Percentiles rank a stretch among this genome's conserved stretches.
Evolutionary conservation across 176 grass and related monocot genomes (phyloP).

Genomic region (Zea luxurians): DNA sequence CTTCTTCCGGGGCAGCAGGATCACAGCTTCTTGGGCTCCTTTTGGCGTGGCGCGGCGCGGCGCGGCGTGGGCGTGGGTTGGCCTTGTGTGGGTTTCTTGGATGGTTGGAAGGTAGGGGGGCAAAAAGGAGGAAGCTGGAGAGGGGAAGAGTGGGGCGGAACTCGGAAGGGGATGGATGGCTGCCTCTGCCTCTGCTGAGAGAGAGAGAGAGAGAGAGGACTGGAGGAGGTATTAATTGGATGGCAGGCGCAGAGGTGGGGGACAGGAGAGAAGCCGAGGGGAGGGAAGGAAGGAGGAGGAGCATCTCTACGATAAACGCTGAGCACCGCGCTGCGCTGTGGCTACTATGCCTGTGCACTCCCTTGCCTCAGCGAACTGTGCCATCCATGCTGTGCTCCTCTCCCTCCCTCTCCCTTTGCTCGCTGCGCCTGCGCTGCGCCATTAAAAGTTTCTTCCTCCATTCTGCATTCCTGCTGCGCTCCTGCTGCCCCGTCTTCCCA

Average conservation of each 20-base stretch:
- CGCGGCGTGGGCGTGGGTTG: not conserved
- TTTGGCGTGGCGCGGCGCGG: conserved; percentile 2
- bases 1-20: conserved; percentile 32
- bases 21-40: conserved; percentile 30
- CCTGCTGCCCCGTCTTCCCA: conserved; percentile 39
- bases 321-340: not conserved
- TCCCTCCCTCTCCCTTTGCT: not conserved
- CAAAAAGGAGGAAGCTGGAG: conserved; percentile 49
- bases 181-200: not conserved
- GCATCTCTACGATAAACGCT: conserved; percentile 8
- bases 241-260: conserved; percentile 5
- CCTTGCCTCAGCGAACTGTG: not conserved
- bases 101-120: conserved; percentile 56
- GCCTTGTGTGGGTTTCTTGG: conserved; percentile 33
- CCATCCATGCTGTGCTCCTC: not conserved
- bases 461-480: conserved; percentile 44
- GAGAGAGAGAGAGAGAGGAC: conserved; percentile 21
- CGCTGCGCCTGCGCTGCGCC: not conserved
- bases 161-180: conserved; percentile 26
- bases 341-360: not conserved
- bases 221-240: conserved; percentile 41
- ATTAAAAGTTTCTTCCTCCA: conserved; percentile 49
- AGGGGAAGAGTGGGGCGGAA: not conserved
- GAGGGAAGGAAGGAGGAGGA: not conserved
- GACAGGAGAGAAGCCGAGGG: not conserved